Base-by-base conservation (phyloP, 495 filamentous ascomycete genomes). In the Penicillium salamii region DNA sequence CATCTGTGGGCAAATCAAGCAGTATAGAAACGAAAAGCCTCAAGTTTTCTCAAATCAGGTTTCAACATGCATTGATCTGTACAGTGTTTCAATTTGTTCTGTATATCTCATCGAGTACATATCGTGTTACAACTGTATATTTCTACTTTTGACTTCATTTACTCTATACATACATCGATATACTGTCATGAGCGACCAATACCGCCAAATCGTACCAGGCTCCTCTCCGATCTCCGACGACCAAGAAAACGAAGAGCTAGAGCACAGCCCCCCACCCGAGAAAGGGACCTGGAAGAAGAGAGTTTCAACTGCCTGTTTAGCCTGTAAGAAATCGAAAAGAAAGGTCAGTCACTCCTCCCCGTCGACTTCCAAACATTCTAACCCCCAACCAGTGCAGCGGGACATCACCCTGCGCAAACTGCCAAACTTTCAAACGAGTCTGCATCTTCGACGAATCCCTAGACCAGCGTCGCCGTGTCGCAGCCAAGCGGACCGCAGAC, bases 361-460 rank as follows among this genome's bases (percentile, higher is more conserved):
- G n/a, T n/a, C n/a, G n/a, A n/a, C n/a, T n/a, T n/a, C n/a, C n/a
- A n/a, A 23, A 17, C 15, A 14, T 20, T 8, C 5, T 15, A 28
- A 31, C 8, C 23, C 28, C 6, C 24, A 19, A 19, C 14, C 28
- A 75, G 69, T 76, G 73, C 54, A 72, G 71, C 13, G 73, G 73
- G 12, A 59, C 54, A 19, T 40, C 67, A 17, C 71, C 71, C 1
- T 76, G 73, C 39, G 61, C 68, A 13, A 76, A 72, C 45, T 76
- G 73, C 53, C 62, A 65, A 18, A 50, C 68, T 34, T 72, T 71
- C 46, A 59, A 62, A 18, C 50, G 71, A 14, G 59, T 66, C 20
- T 76, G 73, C 46, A 59, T 75, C 18, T 76, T 76, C 52, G 73
- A 76, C 46, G 71, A 76, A 61, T 71, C 70, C 2, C 61, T 75